phyloP scores from a whole-genome alignment of 2,329 filamentous ascomycete species.

The Tolypocladium endophyticum region DNA sequence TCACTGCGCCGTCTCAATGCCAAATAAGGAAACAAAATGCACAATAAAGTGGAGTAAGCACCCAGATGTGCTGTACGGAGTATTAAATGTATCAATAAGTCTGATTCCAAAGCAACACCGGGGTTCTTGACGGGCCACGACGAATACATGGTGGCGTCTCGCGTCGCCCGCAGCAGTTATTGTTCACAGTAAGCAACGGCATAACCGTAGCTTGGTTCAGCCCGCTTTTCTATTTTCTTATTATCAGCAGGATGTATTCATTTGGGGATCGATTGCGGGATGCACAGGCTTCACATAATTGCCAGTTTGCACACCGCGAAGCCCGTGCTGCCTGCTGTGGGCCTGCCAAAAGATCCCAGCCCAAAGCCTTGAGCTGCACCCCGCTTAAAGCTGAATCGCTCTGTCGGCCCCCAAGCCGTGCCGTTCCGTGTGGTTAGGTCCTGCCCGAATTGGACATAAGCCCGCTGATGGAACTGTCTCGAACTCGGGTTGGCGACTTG shows the following conservation, averaged over 20 bases:
- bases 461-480: background rate
- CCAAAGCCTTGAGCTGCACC: too few relatives aligned
- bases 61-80: background rate
- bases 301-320: too few relatives aligned
- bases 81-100: background rate
- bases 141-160: background rate
- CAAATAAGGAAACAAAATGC: background rate
- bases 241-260: too few relatives aligned
- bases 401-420: background rate
- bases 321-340: too few relatives aligned
- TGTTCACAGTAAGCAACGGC: too few relatives aligned
- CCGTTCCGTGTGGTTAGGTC: background rate
- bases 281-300: too few relatives aligned
- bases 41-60: background rate
- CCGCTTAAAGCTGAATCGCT: background rate
- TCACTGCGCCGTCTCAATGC: background rate
- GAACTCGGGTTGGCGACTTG: background rate
- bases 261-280: background rate
- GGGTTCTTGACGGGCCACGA: background rate
- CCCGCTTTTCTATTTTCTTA: too few relatives aligned
- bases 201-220: too few relatives aligned
- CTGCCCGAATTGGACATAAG: background rate
- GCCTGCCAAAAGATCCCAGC: background rate
- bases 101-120: background rate
- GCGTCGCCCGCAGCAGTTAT: too few relatives aligned